phyloP scores from a whole-genome alignment of 2,329 filamentous ascomycete genomes.

The Bipolaris oryzae region DNA sequence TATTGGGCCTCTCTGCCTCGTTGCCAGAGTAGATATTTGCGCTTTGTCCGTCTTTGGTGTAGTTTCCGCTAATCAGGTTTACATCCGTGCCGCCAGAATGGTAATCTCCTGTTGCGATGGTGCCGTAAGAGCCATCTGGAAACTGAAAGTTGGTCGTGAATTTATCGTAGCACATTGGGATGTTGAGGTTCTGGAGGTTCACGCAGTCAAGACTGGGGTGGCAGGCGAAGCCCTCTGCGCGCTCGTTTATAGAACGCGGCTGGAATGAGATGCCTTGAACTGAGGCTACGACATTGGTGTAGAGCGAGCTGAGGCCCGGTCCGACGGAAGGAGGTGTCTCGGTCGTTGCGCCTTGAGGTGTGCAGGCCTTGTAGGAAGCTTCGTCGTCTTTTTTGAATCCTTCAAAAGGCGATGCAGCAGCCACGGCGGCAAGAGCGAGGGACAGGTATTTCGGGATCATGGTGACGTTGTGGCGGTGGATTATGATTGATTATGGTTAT shows the following conservation, averaged over 20 bases:
- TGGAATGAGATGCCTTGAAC: constrained; percentile 43
- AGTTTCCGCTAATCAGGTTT: constrained; percentile 55
- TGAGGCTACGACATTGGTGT: constrained; percentile 43
- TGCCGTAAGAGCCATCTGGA: constrained; percentile 55
- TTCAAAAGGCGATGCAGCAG: constrained; percentile 30
- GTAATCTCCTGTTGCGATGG: constrained; percentile 54
- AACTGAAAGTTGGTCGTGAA: constrained; percentile 60
- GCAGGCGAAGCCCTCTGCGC: constrained; percentile 41
- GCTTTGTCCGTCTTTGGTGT: constrained; percentile 46
- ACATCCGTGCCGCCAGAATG: constrained; percentile 47
- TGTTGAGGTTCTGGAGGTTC: constrained; percentile 48
- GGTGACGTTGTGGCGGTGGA: not conserved
- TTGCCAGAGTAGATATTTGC: constrained; percentile 55
- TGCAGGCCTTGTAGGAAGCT: constrained; percentile 44
- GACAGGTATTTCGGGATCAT: constrained; percentile 36
- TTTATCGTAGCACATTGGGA: constrained; percentile 60
- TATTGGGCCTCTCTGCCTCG: constrained; percentile 51
- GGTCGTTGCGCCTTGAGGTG: constrained; percentile 43
- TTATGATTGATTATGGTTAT: not conserved
- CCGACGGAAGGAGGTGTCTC: constrained; percentile 41
- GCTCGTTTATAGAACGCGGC: constrained; percentile 32
- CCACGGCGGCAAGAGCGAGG: constrained; percentile 33
- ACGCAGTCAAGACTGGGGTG: constrained; percentile 50
- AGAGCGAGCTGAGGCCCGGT: constrained; percentile 43
- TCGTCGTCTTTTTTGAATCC: constrained; percentile 31